Percentiles rank a stretch among this genome's conserved stretches.
These are phyloP conservation scores for Cytospora piceae DNA, from an alignment of 2,329 filamentous ascomycete species.

Conservation along the genomic window DNA sequence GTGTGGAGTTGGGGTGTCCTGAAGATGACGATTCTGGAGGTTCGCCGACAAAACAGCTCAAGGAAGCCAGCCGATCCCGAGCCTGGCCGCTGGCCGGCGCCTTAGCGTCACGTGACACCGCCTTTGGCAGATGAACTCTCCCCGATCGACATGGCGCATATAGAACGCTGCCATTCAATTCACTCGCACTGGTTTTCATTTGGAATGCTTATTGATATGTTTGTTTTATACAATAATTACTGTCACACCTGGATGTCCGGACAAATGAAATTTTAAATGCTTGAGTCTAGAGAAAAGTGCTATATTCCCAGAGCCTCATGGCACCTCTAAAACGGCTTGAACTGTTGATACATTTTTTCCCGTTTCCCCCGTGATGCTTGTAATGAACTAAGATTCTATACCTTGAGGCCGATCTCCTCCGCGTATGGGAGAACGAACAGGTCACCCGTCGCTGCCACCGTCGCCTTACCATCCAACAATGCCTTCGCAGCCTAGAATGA, in stretches of 20 bases:
- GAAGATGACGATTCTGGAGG: slow-evolving; percentile 12
- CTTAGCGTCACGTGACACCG: slow-evolving; percentile 22
- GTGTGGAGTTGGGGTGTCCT: slow-evolving; percentile 32
- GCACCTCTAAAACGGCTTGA: slow-evolving; percentile 45
- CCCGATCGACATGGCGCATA: background rate
- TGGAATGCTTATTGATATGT: background rate
- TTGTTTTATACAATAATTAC: background rate
- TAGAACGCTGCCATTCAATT: background rate
- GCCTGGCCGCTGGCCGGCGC: slow-evolving; percentile 14
- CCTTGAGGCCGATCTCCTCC: slow-evolving; percentile 89
- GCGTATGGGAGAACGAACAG: slow-evolving; percentile 89
- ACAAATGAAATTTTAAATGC: slow-evolving; percentile 29
- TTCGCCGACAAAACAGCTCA: slow-evolving; percentile 29
- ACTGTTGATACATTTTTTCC: slow-evolving; percentile 48
- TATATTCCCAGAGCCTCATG: slow-evolving; percentile 51
- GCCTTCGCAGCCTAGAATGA: slow-evolving; percentile 76
- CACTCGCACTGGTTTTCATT: background rate
- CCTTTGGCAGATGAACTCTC: background rate
- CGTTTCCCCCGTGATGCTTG: slow-evolving; percentile 29
- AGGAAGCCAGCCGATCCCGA: slow-evolving; percentile 20
- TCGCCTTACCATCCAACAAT: slow-evolving; percentile 85
- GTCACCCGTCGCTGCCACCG: slow-evolving; percentile 88
- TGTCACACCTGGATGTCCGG: background rate
- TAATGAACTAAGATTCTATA: slow-evolving; percentile 62
- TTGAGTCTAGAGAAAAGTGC: slow-evolving; percentile 47